Evolutionary conservation across 768 basidiomycete species (phyloP).

Genomic region (Phallus indusiatus): DNA sequence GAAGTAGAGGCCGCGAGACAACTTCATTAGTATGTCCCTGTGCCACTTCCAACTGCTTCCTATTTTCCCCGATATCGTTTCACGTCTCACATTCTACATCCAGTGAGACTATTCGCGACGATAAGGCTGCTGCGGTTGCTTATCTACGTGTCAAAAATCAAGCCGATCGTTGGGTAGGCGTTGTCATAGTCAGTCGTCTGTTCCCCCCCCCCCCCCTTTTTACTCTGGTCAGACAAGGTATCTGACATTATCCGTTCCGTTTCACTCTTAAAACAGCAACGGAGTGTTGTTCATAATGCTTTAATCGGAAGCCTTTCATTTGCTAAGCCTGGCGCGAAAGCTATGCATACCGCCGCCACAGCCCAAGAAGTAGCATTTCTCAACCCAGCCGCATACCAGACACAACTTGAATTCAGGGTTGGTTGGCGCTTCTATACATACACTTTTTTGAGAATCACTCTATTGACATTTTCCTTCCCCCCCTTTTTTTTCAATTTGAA

Average conservation of each 20-base stretch:
- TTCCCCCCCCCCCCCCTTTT: background rate
- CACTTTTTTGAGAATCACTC: background rate
- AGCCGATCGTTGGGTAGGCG: constrained; percentile 67
- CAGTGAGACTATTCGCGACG: constrained; percentile 67
- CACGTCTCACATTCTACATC: background rate
- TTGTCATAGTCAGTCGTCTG: constrained; percentile 52
- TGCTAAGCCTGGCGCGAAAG: constrained; percentile 63
- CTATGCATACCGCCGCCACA: constrained; percentile 72
- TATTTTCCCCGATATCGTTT: background rate
- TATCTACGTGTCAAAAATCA: constrained; percentile 77
- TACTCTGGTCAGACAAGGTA: background rate
- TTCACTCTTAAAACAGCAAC: constrained; percentile 26
- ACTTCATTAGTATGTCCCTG: constrained; percentile 54
- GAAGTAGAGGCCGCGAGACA: constrained; percentile 57
- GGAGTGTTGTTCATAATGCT: constrained; percentile 66
- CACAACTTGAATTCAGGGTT: constrained; percentile 30
- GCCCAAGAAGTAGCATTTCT: constrained; percentile 75
- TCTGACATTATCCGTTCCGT: background rate
- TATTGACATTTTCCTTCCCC: constrained; percentile 29
- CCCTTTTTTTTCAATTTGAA: too few species aligned
- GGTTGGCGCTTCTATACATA: constrained; percentile 14
- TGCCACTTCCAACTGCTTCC: background rate
- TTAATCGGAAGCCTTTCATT: constrained; percentile 73
- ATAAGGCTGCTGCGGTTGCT: constrained; percentile 71
- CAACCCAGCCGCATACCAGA: constrained; percentile 33